phyloP scores from a whole-genome alignment of 2,329 filamentous ascomycete species.

The Sporothrix pseudoabietina region DNA sequence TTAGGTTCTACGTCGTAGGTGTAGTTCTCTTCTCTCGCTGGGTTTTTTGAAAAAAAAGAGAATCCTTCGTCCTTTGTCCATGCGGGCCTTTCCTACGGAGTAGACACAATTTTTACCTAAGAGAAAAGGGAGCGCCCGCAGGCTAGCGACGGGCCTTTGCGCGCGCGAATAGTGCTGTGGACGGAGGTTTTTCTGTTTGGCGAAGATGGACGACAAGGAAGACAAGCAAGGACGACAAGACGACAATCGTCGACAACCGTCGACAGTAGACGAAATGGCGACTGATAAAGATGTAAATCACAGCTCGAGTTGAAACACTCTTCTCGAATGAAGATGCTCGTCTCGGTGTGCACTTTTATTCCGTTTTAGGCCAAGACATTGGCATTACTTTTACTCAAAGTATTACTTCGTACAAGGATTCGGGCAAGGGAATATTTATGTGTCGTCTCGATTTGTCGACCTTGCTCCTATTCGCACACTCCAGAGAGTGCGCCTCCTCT shows the following conservation, averaged over 20 bases:
- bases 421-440: not conserved
- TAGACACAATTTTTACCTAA: no score
- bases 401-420: not conserved
- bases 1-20: no score
- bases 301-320: not conserved
- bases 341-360: not conserved
- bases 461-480: not conserved
- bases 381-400: not conserved
- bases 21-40: no score
- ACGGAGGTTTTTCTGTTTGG: not conserved
- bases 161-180: conserved; percentile 2
- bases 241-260: not conserved
- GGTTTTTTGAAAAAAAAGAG: no score
- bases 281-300: not conserved
- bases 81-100: not conserved
- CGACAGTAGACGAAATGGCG: not conserved
- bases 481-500: not conserved
- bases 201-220: not conserved
- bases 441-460: conserved; percentile 13
- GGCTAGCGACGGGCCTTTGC: conserved; percentile 19
- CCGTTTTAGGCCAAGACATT: not conserved
- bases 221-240: not conserved
- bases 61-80: conserved; percentile 1
- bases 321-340: not conserved
- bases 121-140: conserved; percentile 9